These are phyloP conservation scores for Calcarisporium arbuscula DNA, from an alignment of 2,329 filamentous ascomycete genomes.

Conservation along the genomic window DNA sequence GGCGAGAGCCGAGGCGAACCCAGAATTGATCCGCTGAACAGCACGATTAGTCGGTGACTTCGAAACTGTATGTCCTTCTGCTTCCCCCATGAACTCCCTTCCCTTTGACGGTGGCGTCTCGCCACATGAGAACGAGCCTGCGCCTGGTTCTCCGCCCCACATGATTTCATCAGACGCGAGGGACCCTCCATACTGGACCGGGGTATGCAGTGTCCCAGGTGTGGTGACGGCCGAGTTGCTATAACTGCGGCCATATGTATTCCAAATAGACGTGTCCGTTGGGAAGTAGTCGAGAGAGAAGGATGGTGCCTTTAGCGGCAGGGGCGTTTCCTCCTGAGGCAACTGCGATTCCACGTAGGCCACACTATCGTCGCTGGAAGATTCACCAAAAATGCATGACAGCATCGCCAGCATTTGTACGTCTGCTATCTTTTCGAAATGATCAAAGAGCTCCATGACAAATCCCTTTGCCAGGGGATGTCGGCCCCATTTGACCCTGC, in stretches of 20 bases:
- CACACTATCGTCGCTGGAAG: slow-evolving; percentile 47
- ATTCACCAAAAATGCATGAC: slow-evolving; percentile 62
- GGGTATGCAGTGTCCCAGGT: slow-evolving; percentile 50
- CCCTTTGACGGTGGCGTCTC: slow-evolving; percentile 52
- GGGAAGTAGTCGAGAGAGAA: slow-evolving; percentile 64
- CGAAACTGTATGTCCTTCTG: slow-evolving; percentile 44
- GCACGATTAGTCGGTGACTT: slow-evolving; percentile 52
- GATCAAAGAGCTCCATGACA: slow-evolving; percentile 54
- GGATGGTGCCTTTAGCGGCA: slow-evolving; percentile 58
- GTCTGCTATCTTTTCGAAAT: slow-evolving; percentile 57
- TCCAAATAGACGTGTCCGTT: slow-evolving; percentile 49
- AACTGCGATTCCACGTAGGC: slow-evolving; percentile 52
- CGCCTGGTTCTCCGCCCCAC: slow-evolving; percentile 48
- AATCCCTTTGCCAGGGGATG: slow-evolving; percentile 59
- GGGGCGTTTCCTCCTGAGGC: slow-evolving; percentile 53
- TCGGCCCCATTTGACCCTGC: slow-evolving; percentile 61
- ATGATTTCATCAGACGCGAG: slow-evolving; percentile 49
- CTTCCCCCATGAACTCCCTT: slow-evolving; percentile 39
- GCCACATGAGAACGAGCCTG: slow-evolving; percentile 54
- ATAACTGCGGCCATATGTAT: slow-evolving; percentile 43
- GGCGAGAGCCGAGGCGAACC: slow-evolving; percentile 47
- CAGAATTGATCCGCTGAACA: slow-evolving; percentile 48
- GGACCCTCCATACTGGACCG: slow-evolving; percentile 47
- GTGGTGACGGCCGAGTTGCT: slow-evolving; percentile 50
- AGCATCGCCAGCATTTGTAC: slow-evolving; percentile 68